Evolutionary conservation across 805 yeast species (phyloP), one percentile per base, ranked within the genome.

Genomic region (Suhomyces kilbournensis): DNA sequence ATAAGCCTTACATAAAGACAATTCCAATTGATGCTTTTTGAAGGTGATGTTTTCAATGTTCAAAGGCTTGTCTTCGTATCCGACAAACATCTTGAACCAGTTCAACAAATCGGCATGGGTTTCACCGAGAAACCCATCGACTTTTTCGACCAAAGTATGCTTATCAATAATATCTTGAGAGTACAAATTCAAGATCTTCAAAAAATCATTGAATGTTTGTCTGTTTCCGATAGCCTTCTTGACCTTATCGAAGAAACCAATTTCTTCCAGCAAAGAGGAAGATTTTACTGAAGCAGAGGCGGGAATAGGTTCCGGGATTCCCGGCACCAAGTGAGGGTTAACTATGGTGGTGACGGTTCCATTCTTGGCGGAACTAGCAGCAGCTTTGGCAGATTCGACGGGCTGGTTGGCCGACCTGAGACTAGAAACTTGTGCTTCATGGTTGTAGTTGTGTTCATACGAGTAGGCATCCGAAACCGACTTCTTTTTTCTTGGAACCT

Each of bases 1-100:
- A 64, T 89, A 90, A 4, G 97, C 88, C 67, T 94, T 90, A 72
- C 98, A 94, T 61, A 90, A 78, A 28, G 93, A 85, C 52, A 94
- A 78, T 63, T 94, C 98, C 54, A 94, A 75, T 60, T 88, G 91
- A 65, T 93, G 98, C 69, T 94, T 94, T 68, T 89, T 91, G 76
- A 85, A 89, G 19, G 80, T 78, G 60, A 94, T 87, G 67, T 90
- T 88, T 69, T 96, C 99, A 60, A 94, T 92, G 60, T 83, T 85
- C 58, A 85, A 80, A 7, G 98, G 96, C 56, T 81, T 83, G 44
- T 88, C 96, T 57, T 88, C 90, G 67, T 80, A 93, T 8, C 96
- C 96, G 53, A 94, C 96, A 73, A 92, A 93, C 58, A 80, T 76
- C 68, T 90, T 91, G 77, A 94, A 94, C 98, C 98, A 92, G 51